phyloP scores from a whole-genome alignment of 352 stramenopile genomes.

The Thalassiosira oceanica region DNA sequence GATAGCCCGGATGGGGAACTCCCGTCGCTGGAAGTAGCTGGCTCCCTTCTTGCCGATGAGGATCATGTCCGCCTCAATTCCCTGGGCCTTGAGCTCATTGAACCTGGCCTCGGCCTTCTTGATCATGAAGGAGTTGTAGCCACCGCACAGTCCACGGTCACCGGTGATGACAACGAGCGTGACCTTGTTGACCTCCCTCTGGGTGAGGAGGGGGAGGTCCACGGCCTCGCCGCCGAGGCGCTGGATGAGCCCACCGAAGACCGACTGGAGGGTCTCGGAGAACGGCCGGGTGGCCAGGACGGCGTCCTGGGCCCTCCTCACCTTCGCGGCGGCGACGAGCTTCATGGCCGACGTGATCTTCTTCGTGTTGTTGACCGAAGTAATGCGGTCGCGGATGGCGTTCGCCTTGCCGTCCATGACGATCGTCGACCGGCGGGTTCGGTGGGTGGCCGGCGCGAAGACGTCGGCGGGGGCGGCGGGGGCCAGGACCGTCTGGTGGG shows the following conservation, averaged over 20 bases:
- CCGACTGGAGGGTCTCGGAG: constrained; percentile 84
- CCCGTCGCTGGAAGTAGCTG: constrained; percentile 78
- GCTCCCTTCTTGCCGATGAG: constrained; percentile 85
- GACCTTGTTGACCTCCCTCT: constrained; percentile 86
- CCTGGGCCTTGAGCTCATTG: constrained; percentile 76
- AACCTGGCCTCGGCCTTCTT: constrained; percentile 83
- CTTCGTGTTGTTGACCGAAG: constrained; percentile 84
- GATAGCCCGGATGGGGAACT: constrained; percentile 76
- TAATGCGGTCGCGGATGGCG: constrained; percentile 81
- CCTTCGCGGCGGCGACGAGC: constrained; percentile 86
- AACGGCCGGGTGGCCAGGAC: constrained; percentile 85
- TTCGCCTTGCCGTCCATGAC: constrained; percentile 79
- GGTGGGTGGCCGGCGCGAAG: constrained; percentile 46
- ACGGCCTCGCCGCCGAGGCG: constrained; percentile 80
- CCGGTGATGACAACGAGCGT: constrained; percentile 82
- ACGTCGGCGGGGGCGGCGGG: constrained; percentile 42
- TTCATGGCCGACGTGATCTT: constrained; percentile 89
- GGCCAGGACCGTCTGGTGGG: constrained; percentile 30
- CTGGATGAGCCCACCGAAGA: constrained; percentile 82
- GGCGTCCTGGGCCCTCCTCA: constrained; percentile 82
- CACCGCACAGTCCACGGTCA: constrained; percentile 85
- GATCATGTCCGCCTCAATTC: constrained; percentile 82
- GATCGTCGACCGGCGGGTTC: constrained; percentile 64
- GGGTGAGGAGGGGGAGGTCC: constrained; percentile 83
- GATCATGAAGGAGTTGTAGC: constrained; percentile 88